A percentile compares a stretch with the other conserved stretches of the same genome.
phyloP scores from a whole-genome alignment of 164 flowering plant genomes.

The Warburgia ugandensis region DNA sequence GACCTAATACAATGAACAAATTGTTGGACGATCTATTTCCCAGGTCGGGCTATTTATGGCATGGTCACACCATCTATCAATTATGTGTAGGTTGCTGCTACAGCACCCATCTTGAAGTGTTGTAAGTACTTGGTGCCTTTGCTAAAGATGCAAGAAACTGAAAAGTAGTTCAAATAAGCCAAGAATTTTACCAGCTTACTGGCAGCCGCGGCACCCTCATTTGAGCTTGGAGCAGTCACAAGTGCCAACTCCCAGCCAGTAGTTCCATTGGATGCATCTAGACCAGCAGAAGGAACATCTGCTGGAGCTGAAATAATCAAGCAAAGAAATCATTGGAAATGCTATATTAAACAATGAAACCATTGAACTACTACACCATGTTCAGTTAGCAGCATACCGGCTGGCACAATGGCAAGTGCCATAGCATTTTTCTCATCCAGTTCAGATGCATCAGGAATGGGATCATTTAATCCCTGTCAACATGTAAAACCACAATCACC shows the following conservation, averaged over 20 bases:
- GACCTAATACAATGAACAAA: too few relatives aligned
- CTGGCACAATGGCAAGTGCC: slow-evolving; percentile 92
- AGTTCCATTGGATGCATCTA: slow-evolving; percentile 36
- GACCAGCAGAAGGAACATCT: slow-evolving; percentile 27
- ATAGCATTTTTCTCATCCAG: slow-evolving; percentile 83
- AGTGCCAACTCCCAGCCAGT: slow-evolving; percentile 96
- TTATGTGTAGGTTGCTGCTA: too few relatives aligned
- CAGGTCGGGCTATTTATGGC: too few relatives aligned
- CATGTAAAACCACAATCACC: slow-evolving; percentile 8
- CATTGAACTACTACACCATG: not conserved
- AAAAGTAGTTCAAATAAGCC: not conserved
- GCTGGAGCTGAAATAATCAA: slow-evolving; percentile 32
- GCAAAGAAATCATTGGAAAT: not conserved
- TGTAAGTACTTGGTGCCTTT: not conserved
- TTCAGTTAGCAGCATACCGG: slow-evolving; percentile 36
- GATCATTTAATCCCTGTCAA: slow-evolving; percentile 62
- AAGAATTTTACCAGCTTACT: slow-evolving; percentile 62
- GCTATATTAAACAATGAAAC: not conserved
- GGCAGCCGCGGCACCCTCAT: slow-evolving; percentile 49
- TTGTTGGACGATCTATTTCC: too few relatives aligned
- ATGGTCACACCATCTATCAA: too few relatives aligned
- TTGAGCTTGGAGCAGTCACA: slow-evolving; percentile 90
- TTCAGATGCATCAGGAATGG: slow-evolving; percentile 57
- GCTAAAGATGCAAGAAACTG: not conserved
- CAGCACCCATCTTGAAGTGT: not conserved